Conservation (phyloP, 306 rosid species). For the Castanospermum australe region DNA sequence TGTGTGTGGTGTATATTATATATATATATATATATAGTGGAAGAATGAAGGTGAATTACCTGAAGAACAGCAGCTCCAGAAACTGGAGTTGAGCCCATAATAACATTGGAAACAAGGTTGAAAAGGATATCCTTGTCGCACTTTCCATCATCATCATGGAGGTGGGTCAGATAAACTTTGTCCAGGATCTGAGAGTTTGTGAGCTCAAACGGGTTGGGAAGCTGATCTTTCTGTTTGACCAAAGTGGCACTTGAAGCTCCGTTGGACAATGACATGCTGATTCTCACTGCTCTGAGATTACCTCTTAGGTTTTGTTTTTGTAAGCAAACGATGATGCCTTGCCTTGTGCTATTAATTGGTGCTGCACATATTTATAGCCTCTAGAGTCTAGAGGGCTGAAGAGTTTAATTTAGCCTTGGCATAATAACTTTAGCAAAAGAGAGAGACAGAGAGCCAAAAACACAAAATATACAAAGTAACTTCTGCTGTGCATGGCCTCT, state of each 20-base stretch:
- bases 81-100: not conserved
- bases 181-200: constrained; percentile 27
- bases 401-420: not conserved
- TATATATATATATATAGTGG: not conserved
- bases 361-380: constrained; percentile 23
- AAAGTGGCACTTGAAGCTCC: constrained; percentile 15
- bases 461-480: constrained; percentile 5
- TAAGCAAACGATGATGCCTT: not conserved
- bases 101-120: constrained; percentile 22
- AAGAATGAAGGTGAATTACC: constrained; percentile 1
- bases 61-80: constrained; percentile 12
- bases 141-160: constrained; percentile 31
- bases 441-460: not conserved
- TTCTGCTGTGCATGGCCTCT: not conserved
- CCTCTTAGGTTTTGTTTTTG: not conserved
- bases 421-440: not conserved
- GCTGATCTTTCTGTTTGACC: not conserved
- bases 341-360: not conserved
- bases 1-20: not conserved
- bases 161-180: constrained; percentile 30
- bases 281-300: not conserved
- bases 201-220: constrained; percentile 31
- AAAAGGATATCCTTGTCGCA: constrained; percentile 19
- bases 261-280: constrained; percentile 23
- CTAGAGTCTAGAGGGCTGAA: not conserved